Percentiles rank a stretch among this genome's conserved stretches.
Evolutionary conservation across 345 rosid species (phyloP).

Genomic region (Microthlaspi erraticum): DNA sequence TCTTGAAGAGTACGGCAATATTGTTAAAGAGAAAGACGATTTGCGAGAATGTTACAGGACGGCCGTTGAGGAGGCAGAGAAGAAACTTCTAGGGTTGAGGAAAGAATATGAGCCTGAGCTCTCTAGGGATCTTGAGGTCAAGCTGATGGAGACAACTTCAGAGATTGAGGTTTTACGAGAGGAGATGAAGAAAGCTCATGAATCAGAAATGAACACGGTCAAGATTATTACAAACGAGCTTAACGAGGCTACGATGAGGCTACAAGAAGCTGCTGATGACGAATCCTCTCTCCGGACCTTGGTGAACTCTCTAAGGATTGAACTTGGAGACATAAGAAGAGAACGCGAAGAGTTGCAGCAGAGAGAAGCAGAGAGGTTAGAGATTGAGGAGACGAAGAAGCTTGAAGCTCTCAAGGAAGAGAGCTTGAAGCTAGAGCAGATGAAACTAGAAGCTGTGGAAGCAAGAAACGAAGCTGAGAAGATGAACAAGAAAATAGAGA

Average conservation of each 20-base stretch:
- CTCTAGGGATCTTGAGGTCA: constrained; percentile 53
- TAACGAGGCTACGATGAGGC: constrained; percentile 66
- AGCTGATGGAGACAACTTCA: constrained; percentile 55
- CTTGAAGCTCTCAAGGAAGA: constrained; percentile 38
- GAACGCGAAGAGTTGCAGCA: constrained; percentile 45
- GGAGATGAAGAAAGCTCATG: constrained; percentile 71
- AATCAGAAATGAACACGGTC: constrained; percentile 50
- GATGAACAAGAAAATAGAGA: constrained; percentile 48
- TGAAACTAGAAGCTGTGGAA: constrained; percentile 54
- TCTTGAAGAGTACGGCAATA: constrained; percentile 49
- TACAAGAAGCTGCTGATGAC: constrained; percentile 66
- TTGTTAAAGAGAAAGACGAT: constrained; percentile 55
- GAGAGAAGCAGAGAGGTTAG: constrained; percentile 48
- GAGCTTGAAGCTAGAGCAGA: constrained; percentile 45
- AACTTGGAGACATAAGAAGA: constrained; percentile 60
- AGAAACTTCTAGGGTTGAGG: constrained; percentile 50
- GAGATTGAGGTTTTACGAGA: constrained; percentile 69
- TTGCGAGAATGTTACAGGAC: constrained; percentile 47
- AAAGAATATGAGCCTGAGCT: constrained; percentile 60
- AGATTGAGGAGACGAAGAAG: constrained; percentile 25
- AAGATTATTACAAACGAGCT: constrained; percentile 66
- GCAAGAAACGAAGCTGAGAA: constrained; percentile 62
- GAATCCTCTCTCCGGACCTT: constrained; percentile 58
- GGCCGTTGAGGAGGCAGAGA: constrained; percentile 57
- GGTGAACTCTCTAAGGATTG: constrained; percentile 53